phyloP scores from a whole-genome alignment of 208 protist genomes.

The Trypanosoma brucei region DNA sequence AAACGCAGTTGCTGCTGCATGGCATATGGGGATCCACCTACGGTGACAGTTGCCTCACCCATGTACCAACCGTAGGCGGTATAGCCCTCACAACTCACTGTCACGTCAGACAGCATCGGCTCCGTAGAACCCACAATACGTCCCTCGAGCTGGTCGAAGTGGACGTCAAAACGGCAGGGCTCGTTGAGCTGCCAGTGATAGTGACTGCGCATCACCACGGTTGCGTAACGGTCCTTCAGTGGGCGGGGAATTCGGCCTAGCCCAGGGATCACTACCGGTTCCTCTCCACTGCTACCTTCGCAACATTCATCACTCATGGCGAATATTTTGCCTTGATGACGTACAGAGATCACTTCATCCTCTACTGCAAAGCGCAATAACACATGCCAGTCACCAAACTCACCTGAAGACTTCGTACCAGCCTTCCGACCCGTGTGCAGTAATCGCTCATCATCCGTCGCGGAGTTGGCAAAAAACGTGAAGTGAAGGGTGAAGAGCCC shows the following conservation, averaged over 20 bases:
- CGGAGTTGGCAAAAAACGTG: conserved; percentile 48
- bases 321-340: conserved; percentile 74
- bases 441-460: conserved; percentile 22
- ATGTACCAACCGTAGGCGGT: conserved; percentile 79
- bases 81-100: conserved; percentile 68
- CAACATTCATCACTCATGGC: conserved; percentile 47
- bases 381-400: conserved; percentile 81
- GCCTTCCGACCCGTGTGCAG: background rate
- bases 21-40: conserved; percentile 27
- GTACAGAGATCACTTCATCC: conserved; percentile 74
- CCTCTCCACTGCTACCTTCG: conserved; percentile 33
- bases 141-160: conserved; percentile 68
- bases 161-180: conserved; percentile 65
- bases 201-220: conserved; percentile 23
- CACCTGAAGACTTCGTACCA: conserved; percentile 30
- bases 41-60: conserved; percentile 42
- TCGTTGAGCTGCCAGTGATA: conserved; percentile 24
- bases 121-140: conserved; percentile 46
- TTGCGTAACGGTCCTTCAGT: conserved; percentile 50
- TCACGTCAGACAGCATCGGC: conserved; percentile 55
- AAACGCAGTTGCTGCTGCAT: conserved; percentile 62
- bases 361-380: conserved; percentile 74
- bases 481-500: conserved; percentile 85
- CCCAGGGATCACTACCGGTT: conserved; percentile 57
- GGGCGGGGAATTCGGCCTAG: conserved; percentile 45